These are phyloP conservation scores for Sugiyamaella pinicola DNA, from an alignment of 1,139 yeast species.

Conservation along the genomic window DNA sequence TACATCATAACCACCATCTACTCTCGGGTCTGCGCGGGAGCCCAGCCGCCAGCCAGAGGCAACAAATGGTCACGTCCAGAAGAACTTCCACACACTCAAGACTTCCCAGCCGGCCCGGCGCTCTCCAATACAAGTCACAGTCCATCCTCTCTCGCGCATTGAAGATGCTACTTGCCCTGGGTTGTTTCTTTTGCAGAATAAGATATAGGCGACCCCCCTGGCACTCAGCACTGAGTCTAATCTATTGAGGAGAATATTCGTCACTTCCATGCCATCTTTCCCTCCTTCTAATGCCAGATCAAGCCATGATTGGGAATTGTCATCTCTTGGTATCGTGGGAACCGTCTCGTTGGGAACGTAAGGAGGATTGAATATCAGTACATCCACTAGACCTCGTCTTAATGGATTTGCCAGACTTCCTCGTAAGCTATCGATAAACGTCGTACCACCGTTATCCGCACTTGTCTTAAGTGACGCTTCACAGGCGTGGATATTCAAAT, in stretches of 20 bases:
- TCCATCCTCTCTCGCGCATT: conserved; percentile 61
- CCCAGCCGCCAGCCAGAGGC: conserved; percentile 9
- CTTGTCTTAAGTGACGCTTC: conserved; percentile 55
- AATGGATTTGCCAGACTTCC: conserved; percentile 58
- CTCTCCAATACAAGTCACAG: conserved; percentile 51
- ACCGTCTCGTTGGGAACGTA: conserved; percentile 79
- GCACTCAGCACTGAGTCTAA: conserved; percentile 53
- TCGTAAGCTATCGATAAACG: conserved; percentile 57
- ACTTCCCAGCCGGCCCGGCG: conserved; percentile 97
- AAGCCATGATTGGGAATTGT: conserved; percentile 63
- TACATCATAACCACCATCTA: neutral
- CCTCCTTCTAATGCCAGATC: conserved; percentile 93
- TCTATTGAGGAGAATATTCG: conserved; percentile 59
- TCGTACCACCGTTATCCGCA: conserved; percentile 47
- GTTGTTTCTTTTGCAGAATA: conserved; percentile 84
- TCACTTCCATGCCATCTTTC: conserved; percentile 81
- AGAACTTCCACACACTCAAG: conserved; percentile 56
- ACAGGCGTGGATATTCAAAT: conserved; percentile 79
- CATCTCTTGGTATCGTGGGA: conserved; percentile 51
- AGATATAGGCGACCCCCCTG: conserved; percentile 75
- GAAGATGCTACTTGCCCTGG: conserved; percentile 59
- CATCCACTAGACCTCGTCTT: conserved; percentile 55
- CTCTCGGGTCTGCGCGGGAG: conserved; percentile 1
- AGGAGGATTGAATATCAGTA: conserved; percentile 89
- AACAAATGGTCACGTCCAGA: neutral